Evolutionary conservation across 1,284 basidiomycete genomes (phyloP).

Genomic region (Moniliophthora roreri): DNA sequence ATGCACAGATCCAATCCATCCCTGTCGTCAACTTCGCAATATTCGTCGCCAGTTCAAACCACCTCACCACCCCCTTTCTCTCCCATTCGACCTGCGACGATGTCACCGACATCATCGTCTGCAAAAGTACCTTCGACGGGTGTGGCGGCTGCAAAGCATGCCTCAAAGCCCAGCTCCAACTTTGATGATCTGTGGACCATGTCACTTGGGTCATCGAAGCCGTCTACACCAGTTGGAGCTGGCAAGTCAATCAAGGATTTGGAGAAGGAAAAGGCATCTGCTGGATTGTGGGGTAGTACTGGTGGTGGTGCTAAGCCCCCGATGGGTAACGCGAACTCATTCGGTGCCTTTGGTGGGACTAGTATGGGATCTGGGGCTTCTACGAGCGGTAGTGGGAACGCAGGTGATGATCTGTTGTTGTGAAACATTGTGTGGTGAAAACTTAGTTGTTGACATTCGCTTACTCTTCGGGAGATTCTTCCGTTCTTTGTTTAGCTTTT

Average conservation of each 20-base stretch:
- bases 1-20: constrained; percentile 24
- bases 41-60: constrained; percentile 22
- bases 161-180: constrained; percentile 37
- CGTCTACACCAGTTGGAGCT: constrained; percentile 26
- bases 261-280: constrained; percentile 81
- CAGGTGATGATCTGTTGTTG: constrained; percentile 53
- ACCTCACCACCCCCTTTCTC: constrained; percentile 17
- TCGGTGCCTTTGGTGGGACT: constrained; percentile 45
- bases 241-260: constrained; percentile 85
- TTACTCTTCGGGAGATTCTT: too few relatives aligned
- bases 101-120: constrained; percentile 11
- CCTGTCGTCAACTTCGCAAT: constrained; percentile 12
- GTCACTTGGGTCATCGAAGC: constrained; percentile 56
- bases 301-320: constrained; percentile 17
- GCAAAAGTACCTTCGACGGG: constrained; percentile 19
- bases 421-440: constrained; percentile 23
- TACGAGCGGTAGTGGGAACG: constrained; percentile 22
- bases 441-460: not conserved
- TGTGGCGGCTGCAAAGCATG: constrained; percentile 22
- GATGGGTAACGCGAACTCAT: constrained; percentile 35
- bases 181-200: constrained; percentile 94
- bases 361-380: constrained; percentile 18
- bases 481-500: too few relatives aligned
- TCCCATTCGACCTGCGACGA: not conserved
- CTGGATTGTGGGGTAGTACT: constrained; percentile 70